Base-by-base conservation (phyloP, 495 filamentous ascomycete genomes). In the Daldinia bambusicola region DNA sequence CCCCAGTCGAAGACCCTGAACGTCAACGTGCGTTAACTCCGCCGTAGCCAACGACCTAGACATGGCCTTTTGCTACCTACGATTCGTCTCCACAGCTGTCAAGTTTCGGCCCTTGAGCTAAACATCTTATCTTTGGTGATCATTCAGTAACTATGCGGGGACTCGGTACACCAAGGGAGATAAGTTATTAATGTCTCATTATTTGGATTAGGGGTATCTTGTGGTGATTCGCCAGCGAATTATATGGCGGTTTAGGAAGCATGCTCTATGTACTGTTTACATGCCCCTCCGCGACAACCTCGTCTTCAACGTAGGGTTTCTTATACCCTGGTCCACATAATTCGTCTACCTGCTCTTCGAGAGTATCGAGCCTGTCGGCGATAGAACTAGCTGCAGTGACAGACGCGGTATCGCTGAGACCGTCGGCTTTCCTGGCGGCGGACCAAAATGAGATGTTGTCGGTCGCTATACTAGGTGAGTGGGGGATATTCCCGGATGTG, bases 361-460 rank as follows among this genome's bases (percentile, higher is more conserved):
- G 52, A 55, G 41, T 61, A 6, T 70, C 71, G 5, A 70, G 41
- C 53, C 67, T 58, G 9, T 63, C 66, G 1, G 45, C 56, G 34
- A 76, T 59, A 3, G 73, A 75, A 16, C 72, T 76, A 8, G 75
- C 72, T 22, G 63, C 75, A 18, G 75, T 67, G 55, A 76, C 72
- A 30, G 75, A 76, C 6, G 69, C 69, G 8, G 59, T 64, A 18
- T 76, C 75, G 18, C 59, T 63, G 9, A 63, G 40, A 14, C 50
- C 63, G 5, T 72, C 69, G 20, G 38, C 45, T 56, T 72, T 76
- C 57, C 64, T 72, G 34, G 64, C 63, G 9, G 71, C 22, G 18
- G 75, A 76, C 75, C 75, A 76, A 38, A 75, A 70, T 38, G 75
- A 76, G 34, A 72, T 55, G 31, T 72, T 76, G 38, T 76, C 75